Conservation (phyloP, 2,329 filamentous ascomycete species). For the Endothia cerciana region DNA sequence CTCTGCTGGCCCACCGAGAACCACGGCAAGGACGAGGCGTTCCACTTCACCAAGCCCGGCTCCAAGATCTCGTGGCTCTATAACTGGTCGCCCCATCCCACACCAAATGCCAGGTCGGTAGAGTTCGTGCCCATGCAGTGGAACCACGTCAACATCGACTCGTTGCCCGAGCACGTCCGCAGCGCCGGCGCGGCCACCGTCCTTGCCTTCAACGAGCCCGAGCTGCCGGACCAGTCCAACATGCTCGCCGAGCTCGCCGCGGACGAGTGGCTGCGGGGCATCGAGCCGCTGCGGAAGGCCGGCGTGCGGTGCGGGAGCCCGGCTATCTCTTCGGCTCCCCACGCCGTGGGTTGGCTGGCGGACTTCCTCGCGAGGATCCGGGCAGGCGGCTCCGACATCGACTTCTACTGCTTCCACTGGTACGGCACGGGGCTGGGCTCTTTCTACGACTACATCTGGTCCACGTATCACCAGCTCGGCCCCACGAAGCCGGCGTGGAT, state of each 20-base stretch:
- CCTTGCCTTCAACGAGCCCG: conserved; percentile 34
- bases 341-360: conserved; percentile 31
- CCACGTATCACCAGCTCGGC: conserved; percentile 32
- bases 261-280: conserved; percentile 30
- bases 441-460: conserved; percentile 35
- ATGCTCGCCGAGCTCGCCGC: conserved; percentile 32
- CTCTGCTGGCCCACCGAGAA: conserved; percentile 32
- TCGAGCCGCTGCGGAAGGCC: conserved; percentile 29
- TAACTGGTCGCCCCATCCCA: conserved; percentile 34
- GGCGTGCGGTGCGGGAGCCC: conserved; percentile 31
- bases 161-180: conserved; percentile 23
- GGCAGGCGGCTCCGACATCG: conserved; percentile 29
- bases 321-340: conserved; percentile 32
- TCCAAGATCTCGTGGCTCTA: conserved; percentile 33
- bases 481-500: conserved; percentile 32
- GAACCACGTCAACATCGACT: conserved; percentile 34
- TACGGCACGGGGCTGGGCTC: conserved; percentile 32
- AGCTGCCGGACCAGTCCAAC: conserved; percentile 32
- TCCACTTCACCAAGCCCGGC: conserved; percentile 36
- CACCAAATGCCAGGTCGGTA: conserved; percentile 24
- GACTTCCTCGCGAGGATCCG: conserved; percentile 30
- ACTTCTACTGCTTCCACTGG: conserved; percentile 35
- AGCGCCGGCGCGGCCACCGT: conserved; percentile 12
- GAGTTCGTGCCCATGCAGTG: conserved; percentile 35
- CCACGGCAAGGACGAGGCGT: conserved; percentile 32